Evolutionary conservation across 257 asterid genomes (phyloP).

Genomic region (Scutellaria galericulata): DNA sequence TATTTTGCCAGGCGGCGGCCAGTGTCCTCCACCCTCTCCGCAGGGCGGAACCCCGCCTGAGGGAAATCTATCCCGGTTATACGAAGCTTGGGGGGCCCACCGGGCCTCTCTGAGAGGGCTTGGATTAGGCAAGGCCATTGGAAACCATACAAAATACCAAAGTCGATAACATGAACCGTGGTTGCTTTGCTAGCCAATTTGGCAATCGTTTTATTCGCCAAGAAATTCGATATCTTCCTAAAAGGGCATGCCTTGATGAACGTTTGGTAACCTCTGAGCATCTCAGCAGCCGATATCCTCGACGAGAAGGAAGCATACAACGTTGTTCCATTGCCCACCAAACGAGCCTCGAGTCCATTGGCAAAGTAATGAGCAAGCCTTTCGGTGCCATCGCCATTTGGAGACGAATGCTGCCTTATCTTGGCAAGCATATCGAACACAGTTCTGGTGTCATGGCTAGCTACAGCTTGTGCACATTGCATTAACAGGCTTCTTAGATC

Average conservation of each 20-base stretch:
- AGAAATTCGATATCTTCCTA: conserved; percentile 45
- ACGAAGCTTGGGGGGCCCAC: conserved; percentile 58
- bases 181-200: conserved; percentile 38
- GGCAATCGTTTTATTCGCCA: conserved; percentile 50
- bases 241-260: conserved; percentile 53
- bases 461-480: conserved; percentile 60
- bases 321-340: conserved; percentile 49
- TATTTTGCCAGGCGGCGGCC: conserved; percentile 51
- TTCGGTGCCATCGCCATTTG: conserved; percentile 51
- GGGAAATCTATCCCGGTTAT: conserved; percentile 68
- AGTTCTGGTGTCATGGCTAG: conserved; percentile 40
- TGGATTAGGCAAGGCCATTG: conserved; percentile 67
- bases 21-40: conserved; percentile 51
- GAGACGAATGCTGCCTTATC: conserved; percentile 55
- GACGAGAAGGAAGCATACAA: conserved; percentile 22
- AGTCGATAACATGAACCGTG: conserved; percentile 51
- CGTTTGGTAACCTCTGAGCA: conserved; percentile 51
- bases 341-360: conserved; percentile 56
- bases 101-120: conserved; percentile 44
- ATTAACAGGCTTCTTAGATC: conserved; percentile 47
- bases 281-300: conserved; percentile 49
- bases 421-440: conserved; percentile 34
- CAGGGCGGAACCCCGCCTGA: conserved; percentile 59
- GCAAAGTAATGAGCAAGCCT: conserved; percentile 57
- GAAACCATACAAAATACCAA: conserved; percentile 59